Percentiles rank a stretch among this genome's conserved stretches.
Evolutionary conservation across 805 yeast genomes (phyloP).

Genomic region (Candida nemodendra): DNA sequence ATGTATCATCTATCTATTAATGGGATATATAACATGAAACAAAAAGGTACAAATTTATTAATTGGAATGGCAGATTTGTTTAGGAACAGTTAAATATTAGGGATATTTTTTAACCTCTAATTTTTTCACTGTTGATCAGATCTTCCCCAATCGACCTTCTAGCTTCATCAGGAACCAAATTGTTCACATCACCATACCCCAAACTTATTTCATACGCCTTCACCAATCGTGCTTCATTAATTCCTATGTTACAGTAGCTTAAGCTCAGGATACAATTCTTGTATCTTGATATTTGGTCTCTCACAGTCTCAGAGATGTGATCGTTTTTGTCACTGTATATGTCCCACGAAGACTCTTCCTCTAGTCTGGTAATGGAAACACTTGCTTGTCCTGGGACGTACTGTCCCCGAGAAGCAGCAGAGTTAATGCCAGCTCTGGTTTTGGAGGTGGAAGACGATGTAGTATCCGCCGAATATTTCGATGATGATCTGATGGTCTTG

Average conservation of each 20-base stretch:
- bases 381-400: constrained; percentile 59
- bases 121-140: constrained; percentile 66
- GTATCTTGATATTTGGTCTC: constrained; percentile 80
- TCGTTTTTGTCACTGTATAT: constrained; percentile 91
- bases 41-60: no score
- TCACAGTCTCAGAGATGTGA: constrained; percentile 54
- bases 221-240: constrained; percentile 75
- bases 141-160: constrained; percentile 75
- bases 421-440: constrained; percentile 40
- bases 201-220: constrained; percentile 88
- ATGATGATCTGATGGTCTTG: constrained; percentile 48
- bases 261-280: constrained; percentile 80
- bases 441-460: constrained; percentile 25
- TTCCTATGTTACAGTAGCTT: constrained; percentile 81
- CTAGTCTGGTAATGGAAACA: constrained; percentile 77
- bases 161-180: constrained; percentile 65
- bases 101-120: constrained; percentile 53
- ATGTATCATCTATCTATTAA: no score
- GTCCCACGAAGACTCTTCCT: constrained; percentile 88
- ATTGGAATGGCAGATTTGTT: no score
- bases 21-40: no score
- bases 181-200: constrained; percentile 69
- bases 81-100: neutral
- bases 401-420: constrained; percentile 25
- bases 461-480: constrained; percentile 6